phyloP scores from a whole-genome alignment of 1,284 basidiomycete species.

The Boletus smithii region DNA sequence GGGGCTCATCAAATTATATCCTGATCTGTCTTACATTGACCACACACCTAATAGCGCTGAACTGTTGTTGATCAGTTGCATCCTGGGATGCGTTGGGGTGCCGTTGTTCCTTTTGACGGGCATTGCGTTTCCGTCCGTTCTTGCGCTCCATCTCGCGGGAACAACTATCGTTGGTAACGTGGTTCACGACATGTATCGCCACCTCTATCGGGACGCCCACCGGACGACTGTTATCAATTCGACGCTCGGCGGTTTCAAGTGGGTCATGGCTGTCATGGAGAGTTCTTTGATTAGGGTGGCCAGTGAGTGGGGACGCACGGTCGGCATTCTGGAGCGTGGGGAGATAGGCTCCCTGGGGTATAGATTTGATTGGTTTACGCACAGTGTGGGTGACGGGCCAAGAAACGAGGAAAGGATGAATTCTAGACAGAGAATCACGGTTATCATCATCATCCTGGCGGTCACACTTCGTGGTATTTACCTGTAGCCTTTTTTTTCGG shows the following conservation, averaged over 20 bases:
- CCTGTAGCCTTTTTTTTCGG: too few species aligned
- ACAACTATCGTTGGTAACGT: conserved; percentile 43
- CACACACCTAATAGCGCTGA: conserved; percentile 51
- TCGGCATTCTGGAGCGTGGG: conserved; percentile 44
- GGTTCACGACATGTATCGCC: conserved; percentile 47
- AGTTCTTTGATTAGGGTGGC: conserved; percentile 49
- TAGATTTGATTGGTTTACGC: conserved; percentile 57
- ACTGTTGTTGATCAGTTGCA: conserved; percentile 34
- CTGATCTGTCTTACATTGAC: conserved; percentile 45
- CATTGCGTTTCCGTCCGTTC: conserved; percentile 4
- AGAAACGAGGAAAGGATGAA: conserved; percentile 44
- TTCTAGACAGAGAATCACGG: conserved; percentile 27
- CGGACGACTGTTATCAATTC: conserved; percentile 36
- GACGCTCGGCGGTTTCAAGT: conserved; percentile 34
- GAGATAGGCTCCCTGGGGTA: conserved; percentile 40
- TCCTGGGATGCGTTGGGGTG: conserved; percentile 13
- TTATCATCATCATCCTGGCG: conserved; percentile 21
- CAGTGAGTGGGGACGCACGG: conserved; percentile 48
- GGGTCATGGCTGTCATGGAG: conserved; percentile 45
- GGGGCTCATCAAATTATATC: conserved; percentile 46
- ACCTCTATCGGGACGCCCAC: conserved; percentile 41
- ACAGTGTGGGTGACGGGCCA: conserved; percentile 40
- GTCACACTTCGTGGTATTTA: background rate
- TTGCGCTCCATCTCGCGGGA: conserved; percentile 26
- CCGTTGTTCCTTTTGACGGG: conserved; percentile 16